These are phyloP conservation scores for Plenodomus tracheiphilus DNA, from an alignment of 2,329 filamentous ascomycete genomes.

Conservation along the genomic window DNA sequence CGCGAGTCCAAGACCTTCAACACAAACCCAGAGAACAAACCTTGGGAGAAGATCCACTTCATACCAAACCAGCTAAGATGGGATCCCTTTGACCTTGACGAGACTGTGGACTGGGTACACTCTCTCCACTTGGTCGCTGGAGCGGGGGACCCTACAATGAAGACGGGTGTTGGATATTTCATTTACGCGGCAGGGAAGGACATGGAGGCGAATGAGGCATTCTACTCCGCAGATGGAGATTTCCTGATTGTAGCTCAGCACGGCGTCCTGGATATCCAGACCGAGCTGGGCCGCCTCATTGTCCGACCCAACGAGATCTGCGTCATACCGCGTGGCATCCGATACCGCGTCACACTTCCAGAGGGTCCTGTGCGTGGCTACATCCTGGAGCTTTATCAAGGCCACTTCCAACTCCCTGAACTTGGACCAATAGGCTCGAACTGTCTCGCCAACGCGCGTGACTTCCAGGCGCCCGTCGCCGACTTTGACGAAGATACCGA, in stretches of 20 bases:
- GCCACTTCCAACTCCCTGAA: constrained; percentile 67
- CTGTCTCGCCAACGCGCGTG: constrained; percentile 65
- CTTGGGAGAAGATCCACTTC: constrained; percentile 65
- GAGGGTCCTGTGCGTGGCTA: constrained; percentile 66
- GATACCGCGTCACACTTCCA: constrained; percentile 64
- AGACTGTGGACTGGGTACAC: constrained; percentile 69
- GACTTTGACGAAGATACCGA: constrained; percentile 60
- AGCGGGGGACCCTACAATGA: constrained; percentile 77
- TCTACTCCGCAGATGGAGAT: constrained; percentile 79
- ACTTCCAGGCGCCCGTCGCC: constrained; percentile 67
- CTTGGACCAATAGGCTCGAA: constrained; percentile 69
- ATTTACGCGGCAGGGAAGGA: constrained; percentile 77
- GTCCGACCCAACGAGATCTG: constrained; percentile 70
- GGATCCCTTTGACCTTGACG: constrained; percentile 75
- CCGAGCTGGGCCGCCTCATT: constrained; percentile 66
- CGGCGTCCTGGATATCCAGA: constrained; percentile 68
- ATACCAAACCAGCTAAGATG: constrained; percentile 82
- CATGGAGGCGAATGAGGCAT: constrained; percentile 75
- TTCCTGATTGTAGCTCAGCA: constrained; percentile 68
- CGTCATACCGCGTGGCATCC: constrained; percentile 67
- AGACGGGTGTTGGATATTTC: constrained; percentile 77
- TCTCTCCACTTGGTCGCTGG: constrained; percentile 74
- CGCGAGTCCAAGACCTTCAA: constrained; percentile 55
- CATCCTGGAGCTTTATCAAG: constrained; percentile 68
- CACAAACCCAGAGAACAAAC: constrained; percentile 54